phyloP scores from a whole-genome alignment of 73 alveolate genomes.

The Symbiodinium natans region DNA sequence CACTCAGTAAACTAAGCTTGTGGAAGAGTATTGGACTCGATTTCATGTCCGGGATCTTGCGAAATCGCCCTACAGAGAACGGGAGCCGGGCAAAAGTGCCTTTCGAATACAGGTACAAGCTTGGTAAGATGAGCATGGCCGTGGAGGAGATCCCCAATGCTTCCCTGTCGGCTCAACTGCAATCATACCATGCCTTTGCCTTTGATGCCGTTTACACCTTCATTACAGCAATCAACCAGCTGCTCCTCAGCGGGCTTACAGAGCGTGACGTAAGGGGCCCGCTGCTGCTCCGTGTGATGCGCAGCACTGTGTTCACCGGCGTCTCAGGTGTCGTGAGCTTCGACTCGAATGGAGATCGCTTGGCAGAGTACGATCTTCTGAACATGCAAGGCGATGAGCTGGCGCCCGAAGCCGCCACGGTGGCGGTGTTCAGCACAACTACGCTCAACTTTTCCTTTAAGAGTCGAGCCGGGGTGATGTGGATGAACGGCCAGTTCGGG shows the following conservation, averaged over 20 bases:
- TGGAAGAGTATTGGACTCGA: no score
- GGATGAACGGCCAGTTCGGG: background rate
- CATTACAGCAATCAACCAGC: conserved; percentile 34
- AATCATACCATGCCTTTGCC: background rate
- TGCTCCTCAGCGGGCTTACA: background rate
- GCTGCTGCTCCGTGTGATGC: conserved; percentile 4
- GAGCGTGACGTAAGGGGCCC: background rate
- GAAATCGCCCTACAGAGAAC: no score
- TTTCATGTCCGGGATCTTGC: no score
- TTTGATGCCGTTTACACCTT: conserved; percentile 28
- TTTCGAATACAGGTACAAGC: background rate
- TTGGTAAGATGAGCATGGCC: background rate
- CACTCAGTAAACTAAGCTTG: background rate
- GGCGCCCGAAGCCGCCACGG: background rate
- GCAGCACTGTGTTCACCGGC: background rate
- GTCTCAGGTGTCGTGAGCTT: conserved; percentile 20
- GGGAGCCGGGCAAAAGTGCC: background rate
- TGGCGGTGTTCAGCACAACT: background rate
- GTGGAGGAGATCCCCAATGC: background rate
- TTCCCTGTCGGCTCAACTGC: background rate
- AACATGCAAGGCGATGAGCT: background rate
- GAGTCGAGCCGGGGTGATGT: background rate
- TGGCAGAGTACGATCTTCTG: background rate
- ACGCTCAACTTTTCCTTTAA: background rate
- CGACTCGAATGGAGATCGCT: conserved; percentile 35